Evolutionary conservation across 352 stramenopile genomes (phyloP).

Genomic region (Phytophthora idaei): DNA sequence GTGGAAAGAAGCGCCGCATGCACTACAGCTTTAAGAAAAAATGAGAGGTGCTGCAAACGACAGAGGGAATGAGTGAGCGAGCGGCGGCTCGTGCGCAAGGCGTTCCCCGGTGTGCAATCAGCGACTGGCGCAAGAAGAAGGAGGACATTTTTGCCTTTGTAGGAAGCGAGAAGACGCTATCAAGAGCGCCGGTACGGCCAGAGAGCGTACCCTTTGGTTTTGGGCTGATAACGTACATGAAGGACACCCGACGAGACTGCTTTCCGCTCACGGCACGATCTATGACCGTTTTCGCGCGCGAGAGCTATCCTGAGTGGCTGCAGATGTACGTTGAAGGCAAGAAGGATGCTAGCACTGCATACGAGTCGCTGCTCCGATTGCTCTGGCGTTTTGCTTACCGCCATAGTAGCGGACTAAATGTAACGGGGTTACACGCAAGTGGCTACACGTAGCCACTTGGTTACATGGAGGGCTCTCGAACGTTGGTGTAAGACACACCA

Average conservation of each 20-base stretch:
- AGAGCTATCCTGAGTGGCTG: constrained; percentile 5
- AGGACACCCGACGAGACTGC: constrained; percentile 4
- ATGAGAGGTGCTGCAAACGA: background rate
- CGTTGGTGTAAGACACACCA: no score
- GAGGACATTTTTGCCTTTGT: constrained; percentile 5
- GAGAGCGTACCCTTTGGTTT: constrained; percentile 13
- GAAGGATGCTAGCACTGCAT: background rate
- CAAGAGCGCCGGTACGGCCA: background rate
- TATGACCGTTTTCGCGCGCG: constrained; percentile 5
- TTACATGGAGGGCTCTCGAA: no score
- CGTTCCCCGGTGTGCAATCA: constrained; percentile 5
- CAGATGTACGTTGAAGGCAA: background rate
- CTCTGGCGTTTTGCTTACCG: constrained; percentile 18
- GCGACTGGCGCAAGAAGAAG: background rate
- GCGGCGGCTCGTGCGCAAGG: background rate
- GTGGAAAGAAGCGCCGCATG: background rate
- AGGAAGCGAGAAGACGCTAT: constrained; percentile 11
- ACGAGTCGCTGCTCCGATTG: constrained; percentile 6
- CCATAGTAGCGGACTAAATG: constrained; percentile 2
- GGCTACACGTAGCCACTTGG: no score
- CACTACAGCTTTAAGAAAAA: constrained; percentile 16
- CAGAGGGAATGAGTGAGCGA: constrained; percentile 10
- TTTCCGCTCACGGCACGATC: background rate
- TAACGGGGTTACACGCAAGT: no score
- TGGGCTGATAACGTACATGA: constrained; percentile 17